These are phyloP conservation scores for Hibiscus mutabilis DNA, from an alignment of 345 rosid species.

Conservation along the genomic window DNA sequence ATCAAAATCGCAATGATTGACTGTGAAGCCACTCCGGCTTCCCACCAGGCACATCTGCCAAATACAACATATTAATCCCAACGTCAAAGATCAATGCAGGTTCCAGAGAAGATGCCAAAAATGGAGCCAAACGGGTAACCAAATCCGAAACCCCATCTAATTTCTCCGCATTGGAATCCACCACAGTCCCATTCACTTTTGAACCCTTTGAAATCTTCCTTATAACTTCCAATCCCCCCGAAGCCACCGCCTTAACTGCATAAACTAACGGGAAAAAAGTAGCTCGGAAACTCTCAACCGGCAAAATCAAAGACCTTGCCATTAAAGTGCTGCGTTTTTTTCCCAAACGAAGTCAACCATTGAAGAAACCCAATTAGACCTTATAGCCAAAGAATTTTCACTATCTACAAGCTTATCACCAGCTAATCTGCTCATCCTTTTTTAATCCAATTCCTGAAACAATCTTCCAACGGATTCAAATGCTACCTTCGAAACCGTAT, in stretches of 20 bases:
- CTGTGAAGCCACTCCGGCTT: conserved; percentile 96
- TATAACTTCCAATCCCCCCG: conserved; percentile 71
- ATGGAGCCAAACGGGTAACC: conserved; percentile 83
- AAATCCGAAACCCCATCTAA: conserved; percentile 80
- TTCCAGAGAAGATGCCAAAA: conserved; percentile 83
- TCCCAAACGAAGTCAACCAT: conserved; percentile 86
- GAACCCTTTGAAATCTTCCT: conserved; percentile 62
- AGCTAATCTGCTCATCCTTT: conserved; percentile 88
- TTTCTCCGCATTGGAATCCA: conserved; percentile 79
- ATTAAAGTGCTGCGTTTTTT: conserved; percentile 62
- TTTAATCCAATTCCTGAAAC: conserved; percentile 85
- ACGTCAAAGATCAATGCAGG: conserved; percentile 94
- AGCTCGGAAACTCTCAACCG: conserved; percentile 79
- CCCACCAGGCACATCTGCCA: conserved; percentile 98
- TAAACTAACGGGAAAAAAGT: conserved; percentile 84
- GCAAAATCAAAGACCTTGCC: conserved; percentile 80
- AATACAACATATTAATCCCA: conserved; percentile 85
- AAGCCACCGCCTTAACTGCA: conserved; percentile 85
- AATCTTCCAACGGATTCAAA: conserved; percentile 88
- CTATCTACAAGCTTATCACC: conserved; percentile 96
- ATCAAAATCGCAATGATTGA: conserved; percentile 90
- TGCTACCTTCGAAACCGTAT: conserved; percentile 85
- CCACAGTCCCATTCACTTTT: conserved; percentile 32
- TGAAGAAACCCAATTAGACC: conserved; percentile 90
- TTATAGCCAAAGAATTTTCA: conserved; percentile 80